Evolutionary conservation across 768 basidiomycete genomes (phyloP).

Genomic region (Rhizopogon roseolus): DNA sequence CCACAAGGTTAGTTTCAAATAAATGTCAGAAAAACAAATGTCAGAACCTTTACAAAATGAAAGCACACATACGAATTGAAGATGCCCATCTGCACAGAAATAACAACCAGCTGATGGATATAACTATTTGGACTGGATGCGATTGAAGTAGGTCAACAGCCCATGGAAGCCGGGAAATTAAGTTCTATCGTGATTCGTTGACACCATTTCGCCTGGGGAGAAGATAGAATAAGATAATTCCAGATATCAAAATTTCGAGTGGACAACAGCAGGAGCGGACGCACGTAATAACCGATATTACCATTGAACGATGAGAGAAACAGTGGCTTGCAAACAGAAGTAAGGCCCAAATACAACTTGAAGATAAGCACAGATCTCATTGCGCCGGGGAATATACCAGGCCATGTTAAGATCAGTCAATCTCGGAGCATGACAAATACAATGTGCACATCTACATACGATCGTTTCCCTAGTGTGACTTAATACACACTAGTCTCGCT

Average conservation of each 20-base stretch:
- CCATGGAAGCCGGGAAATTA: background rate
- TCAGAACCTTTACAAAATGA: background rate
- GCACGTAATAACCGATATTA: background rate
- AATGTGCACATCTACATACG: background rate
- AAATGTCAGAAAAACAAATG: background rate
- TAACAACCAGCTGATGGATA: background rate
- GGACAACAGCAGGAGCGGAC: background rate
- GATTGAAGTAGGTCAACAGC: background rate
- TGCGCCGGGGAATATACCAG: background rate
- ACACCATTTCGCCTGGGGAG: conserved; percentile 9
- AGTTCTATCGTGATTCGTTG: conserved; percentile 5
- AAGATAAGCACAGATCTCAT: background rate
- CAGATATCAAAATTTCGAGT: conserved; percentile 9
- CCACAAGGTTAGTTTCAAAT: background rate
- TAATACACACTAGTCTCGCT: background rate
- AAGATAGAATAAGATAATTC: conserved; percentile 17
- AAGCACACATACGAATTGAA: background rate
- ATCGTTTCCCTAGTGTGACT: background rate
- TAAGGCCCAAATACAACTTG: background rate
- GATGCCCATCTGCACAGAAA: background rate
- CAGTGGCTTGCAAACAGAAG: background rate
- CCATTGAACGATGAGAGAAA: background rate
- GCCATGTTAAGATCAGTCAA: background rate
- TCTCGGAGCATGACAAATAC: background rate
- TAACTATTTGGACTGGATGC: background rate